Evolutionary conservation across 768 basidiomycete species (phyloP), one percentile per base, ranked within the genome.

Genomic region (Termitomyces sp.): DNA sequence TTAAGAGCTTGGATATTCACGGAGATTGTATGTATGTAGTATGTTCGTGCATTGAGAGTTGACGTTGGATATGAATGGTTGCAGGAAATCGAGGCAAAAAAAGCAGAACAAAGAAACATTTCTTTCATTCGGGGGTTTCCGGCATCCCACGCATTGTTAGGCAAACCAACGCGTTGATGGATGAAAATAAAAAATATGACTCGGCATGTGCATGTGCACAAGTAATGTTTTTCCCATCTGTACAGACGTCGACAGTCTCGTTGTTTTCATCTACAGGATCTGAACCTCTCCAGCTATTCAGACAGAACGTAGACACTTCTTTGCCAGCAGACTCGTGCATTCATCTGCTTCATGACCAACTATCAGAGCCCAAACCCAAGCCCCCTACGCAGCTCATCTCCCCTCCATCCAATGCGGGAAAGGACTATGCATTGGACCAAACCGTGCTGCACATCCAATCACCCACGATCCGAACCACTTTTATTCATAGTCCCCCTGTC

Each of bases 401-500:
- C 29, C 70, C 74, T 6, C 76, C 79, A 16, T 57, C 61, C 13
- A 53, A 69, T 32, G 22, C 50, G 39, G 54, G 50, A 33, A 40
- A 63, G 60, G 63, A 76, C 63, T 64, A 74, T 46, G 49, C 65
- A 31, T 72, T 90, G 5, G 71, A 76, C 54, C 87, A 90, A 65
- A 85, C 83, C 1, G 88, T 90, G 1, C 76, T 92, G 13, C 89
- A 92, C 58, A 77, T 92, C 45, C 90, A 92, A 62, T 90, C 88
- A 5, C 89, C 90, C 23, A 86, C 85, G 12, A 62, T 90, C 32
- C 77, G 71, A 49, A 84, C 74, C 49, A 88, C 89, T 0, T 91
- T 77, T 63, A 79, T 92, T 33, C 83, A 80, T 7, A 84, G 78
- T 60, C 89, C 89, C 15, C 73, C 78, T 20, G 22, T 54, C 57